These are phyloP conservation scores for Geotrichum candidum DNA, from an alignment of 1,139 yeast species.

Conservation along the genomic window DNA sequence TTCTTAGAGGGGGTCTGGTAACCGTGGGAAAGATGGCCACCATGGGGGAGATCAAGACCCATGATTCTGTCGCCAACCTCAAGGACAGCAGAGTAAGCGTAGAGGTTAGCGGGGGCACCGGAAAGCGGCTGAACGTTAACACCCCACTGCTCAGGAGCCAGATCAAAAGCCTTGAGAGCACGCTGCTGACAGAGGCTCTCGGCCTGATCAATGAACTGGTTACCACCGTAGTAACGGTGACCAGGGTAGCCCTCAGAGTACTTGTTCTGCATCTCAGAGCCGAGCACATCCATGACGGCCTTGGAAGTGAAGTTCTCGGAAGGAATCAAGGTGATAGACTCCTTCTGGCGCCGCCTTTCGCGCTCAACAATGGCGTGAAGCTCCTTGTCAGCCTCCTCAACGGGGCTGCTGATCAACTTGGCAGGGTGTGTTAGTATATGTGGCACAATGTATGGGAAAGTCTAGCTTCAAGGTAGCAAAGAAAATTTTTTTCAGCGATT, in stretches of 20 bases:
- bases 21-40: conserved; percentile 97
- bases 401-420: conserved; percentile 20
- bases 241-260: conserved; percentile 98
- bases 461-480: background rate
- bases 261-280: conserved; percentile 98
- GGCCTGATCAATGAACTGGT: conserved; percentile 90
- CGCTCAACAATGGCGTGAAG: conserved; percentile 61
- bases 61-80: conserved; percentile 91
- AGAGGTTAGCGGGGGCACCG: conserved; percentile 96
- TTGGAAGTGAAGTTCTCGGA: conserved; percentile 96
- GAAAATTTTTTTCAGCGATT: background rate
- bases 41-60: conserved; percentile 97
- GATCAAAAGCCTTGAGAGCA: conserved; percentile 80
- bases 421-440: background rate
- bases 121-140: conserved; percentile 94
- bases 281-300: conserved; percentile 92
- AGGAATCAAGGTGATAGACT: conserved; percentile 89
- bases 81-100: conserved; percentile 91
- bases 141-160: conserved; percentile 87
- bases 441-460: background rate
- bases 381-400: conserved; percentile 34
- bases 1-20: conserved; percentile 94
- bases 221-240: conserved; percentile 95
- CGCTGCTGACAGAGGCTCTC: conserved; percentile 88
- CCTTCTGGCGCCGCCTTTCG: conserved; percentile 90